Conservation (phyloP, 306 rosid species). For the Lathyrus oleraceus region DNA sequence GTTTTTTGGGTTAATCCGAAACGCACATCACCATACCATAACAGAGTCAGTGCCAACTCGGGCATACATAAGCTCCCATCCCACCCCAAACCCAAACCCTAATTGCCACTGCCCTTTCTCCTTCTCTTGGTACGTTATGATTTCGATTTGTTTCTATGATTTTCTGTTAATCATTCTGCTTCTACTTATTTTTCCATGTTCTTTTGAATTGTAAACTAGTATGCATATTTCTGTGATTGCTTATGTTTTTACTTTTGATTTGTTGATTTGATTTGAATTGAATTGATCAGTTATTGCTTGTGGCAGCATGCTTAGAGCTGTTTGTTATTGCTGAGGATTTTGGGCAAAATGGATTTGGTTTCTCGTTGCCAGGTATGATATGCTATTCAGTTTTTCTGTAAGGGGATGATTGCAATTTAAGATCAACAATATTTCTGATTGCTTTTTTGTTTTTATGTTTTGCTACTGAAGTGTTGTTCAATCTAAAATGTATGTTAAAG, state of each 20-base stretch:
- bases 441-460: background rate
- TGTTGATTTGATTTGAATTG: constrained; percentile 18
- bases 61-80: constrained; percentile 31
- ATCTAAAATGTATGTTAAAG: background rate
- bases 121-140: background rate
- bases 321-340: constrained; percentile 45
- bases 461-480: background rate
- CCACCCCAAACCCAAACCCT: constrained; percentile 42
- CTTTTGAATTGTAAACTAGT: background rate
- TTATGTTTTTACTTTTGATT: constrained; percentile 16
- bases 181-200: background rate
- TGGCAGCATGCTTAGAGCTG: constrained; percentile 37
- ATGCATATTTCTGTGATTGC: constrained; percentile 14
- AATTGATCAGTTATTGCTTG: constrained; percentile 44
- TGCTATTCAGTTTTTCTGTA: background rate
- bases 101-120: constrained; percentile 9
- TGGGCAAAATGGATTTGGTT: constrained; percentile 66
- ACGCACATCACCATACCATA: constrained; percentile 39
- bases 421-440: background rate
- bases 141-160: constrained; percentile 14
- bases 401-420: background rate
- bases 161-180: constrained; percentile 5
- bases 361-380: constrained; percentile 72
- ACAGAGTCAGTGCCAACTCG: constrained; percentile 40
- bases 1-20: constrained; percentile 49